Percentiles rank a stretch among this genome's conserved stretches.
phyloP scores from a whole-genome alignment of 129 eudicot species.

The Solidago caesia region DNA sequence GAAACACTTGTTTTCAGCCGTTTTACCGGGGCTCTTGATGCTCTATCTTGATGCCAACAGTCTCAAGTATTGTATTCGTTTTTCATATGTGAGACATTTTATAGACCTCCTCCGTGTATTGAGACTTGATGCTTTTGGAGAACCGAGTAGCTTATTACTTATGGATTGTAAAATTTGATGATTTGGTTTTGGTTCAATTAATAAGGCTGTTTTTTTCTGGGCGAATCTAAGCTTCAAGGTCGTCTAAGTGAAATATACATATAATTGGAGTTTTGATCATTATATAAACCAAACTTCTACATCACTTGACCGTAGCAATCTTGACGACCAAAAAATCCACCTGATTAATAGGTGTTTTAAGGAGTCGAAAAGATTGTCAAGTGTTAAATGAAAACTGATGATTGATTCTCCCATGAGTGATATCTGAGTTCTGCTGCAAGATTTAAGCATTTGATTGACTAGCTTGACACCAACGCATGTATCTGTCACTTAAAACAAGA shows the following conservation, averaged over 20 bases:
- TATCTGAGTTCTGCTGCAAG: too few relatives aligned
- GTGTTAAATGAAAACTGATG: too few relatives aligned
- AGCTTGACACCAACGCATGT: too few relatives aligned
- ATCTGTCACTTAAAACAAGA: too few relatives aligned
- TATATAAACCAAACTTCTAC: too few relatives aligned
- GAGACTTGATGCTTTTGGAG: background rate
- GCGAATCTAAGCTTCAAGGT: background rate
- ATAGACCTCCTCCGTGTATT: background rate
- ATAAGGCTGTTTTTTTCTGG: background rate
- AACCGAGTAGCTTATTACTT: conserved; percentile 10
- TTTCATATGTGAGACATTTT: background rate
- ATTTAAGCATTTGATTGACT: too few relatives aligned
- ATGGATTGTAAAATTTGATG: conserved; percentile 11
- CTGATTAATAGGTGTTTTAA: too few relatives aligned
- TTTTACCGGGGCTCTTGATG: conserved; percentile 16
- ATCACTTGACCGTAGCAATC: too few relatives aligned
- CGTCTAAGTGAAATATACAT: background rate
- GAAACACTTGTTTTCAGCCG: background rate
- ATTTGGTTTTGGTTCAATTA: background rate
- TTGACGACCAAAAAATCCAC: too few relatives aligned
- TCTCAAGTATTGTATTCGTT: background rate
- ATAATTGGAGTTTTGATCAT: too few relatives aligned
- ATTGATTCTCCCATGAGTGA: too few relatives aligned
- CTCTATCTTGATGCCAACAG: conserved; percentile 11
- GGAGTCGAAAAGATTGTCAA: too few relatives aligned